Conservation (phyloP, 495 filamentous ascomycete species). For the Penicillium malachiteum region DNA sequence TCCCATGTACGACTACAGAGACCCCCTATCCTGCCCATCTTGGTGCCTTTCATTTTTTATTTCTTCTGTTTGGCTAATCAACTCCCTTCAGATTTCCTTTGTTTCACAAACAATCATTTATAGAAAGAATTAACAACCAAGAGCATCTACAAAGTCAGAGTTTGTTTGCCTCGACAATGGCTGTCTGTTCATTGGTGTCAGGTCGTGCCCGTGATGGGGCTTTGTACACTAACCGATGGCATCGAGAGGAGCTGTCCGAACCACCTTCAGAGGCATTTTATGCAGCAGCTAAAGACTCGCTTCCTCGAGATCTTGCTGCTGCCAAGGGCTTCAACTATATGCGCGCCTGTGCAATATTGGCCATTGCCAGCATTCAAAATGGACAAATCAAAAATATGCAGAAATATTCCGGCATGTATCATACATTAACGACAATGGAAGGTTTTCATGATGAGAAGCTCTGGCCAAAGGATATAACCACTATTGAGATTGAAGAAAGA, state of each 20-base stretch:
- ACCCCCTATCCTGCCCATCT: too few relatives aligned
- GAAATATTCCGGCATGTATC: conserved; percentile 47
- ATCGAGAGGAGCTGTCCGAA: conserved; percentile 26
- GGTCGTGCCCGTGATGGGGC: conserved; percentile 49
- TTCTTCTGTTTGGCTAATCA: conserved; percentile 3
- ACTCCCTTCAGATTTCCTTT: conserved; percentile 40
- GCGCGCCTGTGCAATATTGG: conserved; percentile 45
- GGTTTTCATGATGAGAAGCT: conserved; percentile 49
- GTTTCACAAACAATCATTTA: conserved; percentile 45
- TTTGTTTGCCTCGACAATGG: conserved; percentile 50
- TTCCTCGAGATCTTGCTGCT: conserved; percentile 37
- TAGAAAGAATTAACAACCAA: conserved; percentile 31
- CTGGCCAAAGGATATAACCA: conserved; percentile 44
- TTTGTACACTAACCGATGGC: conserved; percentile 29
- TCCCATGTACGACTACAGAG: conserved; percentile 23
- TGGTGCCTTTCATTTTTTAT: too few relatives aligned
- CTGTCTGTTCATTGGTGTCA: conserved; percentile 47
- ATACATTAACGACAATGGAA: conserved; percentile 43
- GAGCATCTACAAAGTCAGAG: conserved; percentile 41
- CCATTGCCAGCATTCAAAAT: conserved; percentile 48
- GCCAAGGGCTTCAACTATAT: conserved; percentile 44
- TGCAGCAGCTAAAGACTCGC: conserved; percentile 40
- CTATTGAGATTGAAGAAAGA: conserved; percentile 47
- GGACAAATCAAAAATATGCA: conserved; percentile 48
- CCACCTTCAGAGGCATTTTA: conserved; percentile 47